phyloP scores from a whole-genome alignment of 306 rosid species.

The Pterocarpus macrocarpus region DNA sequence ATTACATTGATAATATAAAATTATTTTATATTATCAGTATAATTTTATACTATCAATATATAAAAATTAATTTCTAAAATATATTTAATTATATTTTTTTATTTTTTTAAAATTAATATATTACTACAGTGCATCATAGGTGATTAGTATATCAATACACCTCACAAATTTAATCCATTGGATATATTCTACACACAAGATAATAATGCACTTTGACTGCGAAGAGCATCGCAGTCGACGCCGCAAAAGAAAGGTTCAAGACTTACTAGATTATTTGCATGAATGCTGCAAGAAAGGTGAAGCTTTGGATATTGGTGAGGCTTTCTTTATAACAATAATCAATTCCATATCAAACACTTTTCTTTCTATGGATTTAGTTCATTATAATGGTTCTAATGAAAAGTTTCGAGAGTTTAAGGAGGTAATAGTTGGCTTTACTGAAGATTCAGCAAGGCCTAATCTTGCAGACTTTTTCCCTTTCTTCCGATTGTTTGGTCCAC shows the following conservation, averaged over 20 bases:
- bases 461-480: constrained; percentile 51
- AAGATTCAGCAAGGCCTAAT: constrained; percentile 51
- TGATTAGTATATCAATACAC: no score
- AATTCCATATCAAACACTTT: constrained; percentile 53
- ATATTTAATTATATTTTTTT: no score
- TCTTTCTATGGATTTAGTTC: constrained; percentile 46
- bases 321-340: constrained; percentile 34
- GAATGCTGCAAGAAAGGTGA: constrained; percentile 32
- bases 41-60: no score
- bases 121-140: no score
- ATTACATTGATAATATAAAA: no score
- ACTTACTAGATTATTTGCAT: constrained; percentile 3
- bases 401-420: constrained; percentile 41
- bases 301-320: constrained; percentile 48
- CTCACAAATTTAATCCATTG: no score
- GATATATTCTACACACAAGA: no score
- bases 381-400: neutral
- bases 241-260: constrained; percentile 27
- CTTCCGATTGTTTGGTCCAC: constrained; percentile 45
- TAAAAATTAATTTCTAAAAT: no score
- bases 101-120: no score
- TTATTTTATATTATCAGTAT: no score
- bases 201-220: no score
- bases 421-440: constrained; percentile 11
- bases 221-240: no score